Base-by-base conservation (phyloP, 495 filamentous ascomycete species). In the Antarctomyces pellizariae region DNA sequence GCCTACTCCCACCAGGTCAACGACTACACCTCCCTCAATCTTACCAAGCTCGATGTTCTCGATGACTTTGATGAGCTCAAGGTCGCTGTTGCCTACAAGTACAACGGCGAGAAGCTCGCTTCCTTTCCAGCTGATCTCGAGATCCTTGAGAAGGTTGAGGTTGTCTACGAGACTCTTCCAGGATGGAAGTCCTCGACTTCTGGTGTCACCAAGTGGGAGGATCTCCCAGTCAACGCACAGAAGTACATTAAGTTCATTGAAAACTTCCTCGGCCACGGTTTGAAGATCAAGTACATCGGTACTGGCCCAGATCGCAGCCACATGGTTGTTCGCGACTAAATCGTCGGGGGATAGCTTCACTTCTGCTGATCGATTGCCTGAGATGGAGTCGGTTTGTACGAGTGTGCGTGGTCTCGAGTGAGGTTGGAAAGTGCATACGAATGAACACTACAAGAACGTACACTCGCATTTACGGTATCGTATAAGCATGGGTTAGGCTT, bases 41-140 rank as follows among this genome's bases (percentile, higher is more conserved):
- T 92, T 19, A 92, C 80, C 33, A 92, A 83, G 46, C 70, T 89
- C 30, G 78, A 89, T 45, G 59, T 92, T 11, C 63, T 93, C 7
- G 82, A 91, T 44, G 68, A 64, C 22, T 79, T 91, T 45, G 55
- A 67, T 16, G 67, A 72, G 42, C 68, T 93, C 52, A 68, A 77
- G 54, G 63, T 90, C 22, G 79, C 67, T 4, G 59, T 70, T 10
- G 68, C 59, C 2, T 93, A 91, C 57, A 54, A 47, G 13, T 44
- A 61, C 42, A 57, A 64, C 18, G 61, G 56, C 28, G 35, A 62
- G 17, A 46, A 52, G 7, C 47, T 71, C 6, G 51, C 57, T 18
- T 54, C 53, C 6, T 75, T 79, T 53, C 76, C 75, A 20, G 70
- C 76, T 9, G 62, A 74, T 37, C 49, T 71, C n/a, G 53, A 61